Evolutionary conservation across 2,329 filamentous ascomycete species (phyloP).

Genomic region (Cordyceps tenuipes): DNA sequence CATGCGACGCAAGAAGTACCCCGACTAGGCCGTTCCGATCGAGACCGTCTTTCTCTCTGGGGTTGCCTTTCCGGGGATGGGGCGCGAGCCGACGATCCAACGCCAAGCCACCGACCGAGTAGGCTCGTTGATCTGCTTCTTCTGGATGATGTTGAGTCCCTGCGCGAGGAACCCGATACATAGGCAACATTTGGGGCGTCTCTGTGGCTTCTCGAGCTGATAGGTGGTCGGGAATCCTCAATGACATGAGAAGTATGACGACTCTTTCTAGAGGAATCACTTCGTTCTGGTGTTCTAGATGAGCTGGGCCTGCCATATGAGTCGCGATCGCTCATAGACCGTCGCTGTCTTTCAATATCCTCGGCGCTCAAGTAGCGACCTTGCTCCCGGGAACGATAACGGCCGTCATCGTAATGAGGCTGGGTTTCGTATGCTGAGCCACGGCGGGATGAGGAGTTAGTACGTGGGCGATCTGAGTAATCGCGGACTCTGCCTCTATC

Average conservation of each 20-base stretch:
- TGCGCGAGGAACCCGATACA: not conserved
- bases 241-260: conserved; percentile 22
- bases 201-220: conserved; percentile 20
- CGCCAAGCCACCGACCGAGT: conserved; percentile 21
- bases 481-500: conserved; percentile 1
- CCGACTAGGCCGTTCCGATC: conserved; percentile 6
- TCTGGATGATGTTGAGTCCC: conserved; percentile 13
- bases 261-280: conserved; percentile 22
- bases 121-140: conserved; percentile 18
- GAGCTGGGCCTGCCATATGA: conserved; percentile 21
- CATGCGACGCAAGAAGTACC: conserved; percentile 65
- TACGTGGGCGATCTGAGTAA: not conserved
- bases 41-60: conserved; percentile 6
- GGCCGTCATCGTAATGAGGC: conserved; percentile 1
- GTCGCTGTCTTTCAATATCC: conserved; percentile 18
- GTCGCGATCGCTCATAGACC: conserved; percentile 21
- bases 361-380: conserved; percentile 13
- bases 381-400: not conserved
- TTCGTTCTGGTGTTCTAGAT: conserved; percentile 22
- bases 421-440: conserved; percentile 6
- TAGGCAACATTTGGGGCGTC: conserved; percentile 4
- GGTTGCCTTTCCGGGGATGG: conserved; percentile 20
- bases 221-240: conserved; percentile 26
- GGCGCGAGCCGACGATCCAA: conserved; percentile 17
- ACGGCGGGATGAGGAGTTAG: conserved; percentile 4